Base-by-base conservation (phyloP, 1,139 yeast genomes). In the Yamadazyma mexicana region DNA sequence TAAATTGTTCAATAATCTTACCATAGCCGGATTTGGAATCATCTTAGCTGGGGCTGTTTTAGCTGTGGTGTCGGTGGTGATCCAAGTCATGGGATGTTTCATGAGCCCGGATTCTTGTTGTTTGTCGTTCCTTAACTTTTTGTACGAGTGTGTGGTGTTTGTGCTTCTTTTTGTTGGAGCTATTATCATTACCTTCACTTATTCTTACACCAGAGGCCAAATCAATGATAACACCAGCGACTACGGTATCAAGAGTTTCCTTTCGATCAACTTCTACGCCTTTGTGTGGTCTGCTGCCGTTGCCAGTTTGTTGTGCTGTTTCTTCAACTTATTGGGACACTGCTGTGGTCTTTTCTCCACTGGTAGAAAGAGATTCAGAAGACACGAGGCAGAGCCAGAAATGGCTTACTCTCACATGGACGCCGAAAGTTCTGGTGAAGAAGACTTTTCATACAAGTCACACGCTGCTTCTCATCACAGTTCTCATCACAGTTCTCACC, bases 181-280 rank as follows among this genome's bases (percentile, higher is more conserved):
- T 24, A 68, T 59, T 9, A 45, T 70, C 29, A 58, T 59, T 14
- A 72, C 77, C 1, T 71, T 65, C 3, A 50, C 58, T 3, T 64
- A 58, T 50, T 38, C 59, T 15, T 61, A 50, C 40, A 62, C 64
- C 24, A 56, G 72, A 42, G 48, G 49, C 9, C 50, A 61, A 39
- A 54, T 69, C 38, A 73, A 72, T 50, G 54, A 61, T 22, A 50
- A 58, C 37, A 51, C 62, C 5, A 50, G 49, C 4, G 49, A 50
- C 9, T 69, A 49, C 42, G 76, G 76, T 8, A 54, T 69, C 34
- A 66, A 61, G 43, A 42, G 73, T 2, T 67, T 42, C 51, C 54
- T 71, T 36, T 70, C 77, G 2, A 58, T 62, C 30, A 66, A 69
- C 40, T 69, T 64, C 48, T 71, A 70, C 40, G 78, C 77, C 2